Percentiles rank a stretch among this genome's conserved stretches.
These are phyloP conservation scores for Microsporum ferrugineum DNA, from an alignment of 2,329 filamentous ascomycete species.

Conservation along the genomic window DNA sequence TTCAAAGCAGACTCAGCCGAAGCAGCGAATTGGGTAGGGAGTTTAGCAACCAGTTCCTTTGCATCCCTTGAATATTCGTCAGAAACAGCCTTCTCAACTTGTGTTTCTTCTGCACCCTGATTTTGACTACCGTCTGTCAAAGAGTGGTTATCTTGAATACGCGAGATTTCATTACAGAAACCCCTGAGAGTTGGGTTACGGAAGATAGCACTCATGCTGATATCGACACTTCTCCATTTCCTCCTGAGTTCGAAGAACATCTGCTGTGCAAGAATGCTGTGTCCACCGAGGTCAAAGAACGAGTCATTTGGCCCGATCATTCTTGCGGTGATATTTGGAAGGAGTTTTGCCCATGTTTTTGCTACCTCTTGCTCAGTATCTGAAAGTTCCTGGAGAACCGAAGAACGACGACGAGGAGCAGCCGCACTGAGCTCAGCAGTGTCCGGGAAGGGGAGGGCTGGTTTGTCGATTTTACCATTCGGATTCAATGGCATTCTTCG, in stretches of 20 bases:
- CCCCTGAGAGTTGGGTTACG: constrained; percentile 28
- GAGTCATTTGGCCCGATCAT: constrained; percentile 51
- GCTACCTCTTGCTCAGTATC: constrained; percentile 58
- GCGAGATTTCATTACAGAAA: constrained; percentile 44
- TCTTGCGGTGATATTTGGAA: constrained; percentile 54
- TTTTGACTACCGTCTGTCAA: constrained; percentile 25
- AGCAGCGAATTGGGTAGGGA: constrained; percentile 37
- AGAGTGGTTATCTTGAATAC: constrained; percentile 38
- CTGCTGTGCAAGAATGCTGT: constrained; percentile 70
- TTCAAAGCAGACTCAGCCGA: constrained; percentile 26
- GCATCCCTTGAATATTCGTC: constrained; percentile 42
- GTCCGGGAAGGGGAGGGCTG: constrained; percentile 69
- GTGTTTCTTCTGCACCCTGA: constrained; percentile 10
- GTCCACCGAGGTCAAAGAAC: constrained; percentile 73
- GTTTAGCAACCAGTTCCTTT: constrained; percentile 35
- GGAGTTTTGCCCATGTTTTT: constrained; percentile 60
- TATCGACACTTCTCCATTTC: constrained; percentile 33
- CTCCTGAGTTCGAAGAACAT: constrained; percentile 60
- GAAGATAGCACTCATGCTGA: constrained; percentile 17
- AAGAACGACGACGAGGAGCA: constrained; percentile 40
- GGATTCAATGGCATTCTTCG: constrained; percentile 66
- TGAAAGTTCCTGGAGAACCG: constrained; percentile 38
- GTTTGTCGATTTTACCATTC: constrained; percentile 76
- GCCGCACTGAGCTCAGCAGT: constrained; percentile 53
- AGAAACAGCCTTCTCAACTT: constrained; percentile 27